Evolutionary conservation across 176 grass and related monocot species (phyloP).

Genomic region (Pontederia paniculata): DNA sequence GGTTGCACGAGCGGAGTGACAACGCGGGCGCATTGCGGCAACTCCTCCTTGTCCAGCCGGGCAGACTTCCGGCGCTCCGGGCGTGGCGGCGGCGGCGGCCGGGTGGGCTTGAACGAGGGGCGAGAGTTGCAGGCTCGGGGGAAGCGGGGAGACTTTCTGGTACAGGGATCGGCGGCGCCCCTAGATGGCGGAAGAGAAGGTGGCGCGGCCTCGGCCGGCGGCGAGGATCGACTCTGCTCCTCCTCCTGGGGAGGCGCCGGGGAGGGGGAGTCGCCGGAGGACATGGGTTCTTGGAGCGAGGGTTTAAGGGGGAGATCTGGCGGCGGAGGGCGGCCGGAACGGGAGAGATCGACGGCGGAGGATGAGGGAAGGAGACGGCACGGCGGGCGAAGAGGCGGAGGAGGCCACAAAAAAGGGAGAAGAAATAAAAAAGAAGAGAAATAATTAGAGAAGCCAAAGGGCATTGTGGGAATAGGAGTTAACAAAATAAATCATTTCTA

Average conservation of each 20-base stretch:
- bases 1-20: conserved; percentile 5
- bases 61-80: conserved; percentile 7
- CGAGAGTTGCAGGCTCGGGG: conserved; percentile 11
- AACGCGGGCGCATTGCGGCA: background rate
- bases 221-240: conserved; percentile 1
- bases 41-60: conserved; percentile 10
- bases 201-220: background rate
- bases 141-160: conserved; percentile 2
- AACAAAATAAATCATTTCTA: no score
- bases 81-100: background rate
- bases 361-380: conserved; percentile 9
- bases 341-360: background rate
- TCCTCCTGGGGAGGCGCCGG: background rate
- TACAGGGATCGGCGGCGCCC: background rate
- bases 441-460: background rate
- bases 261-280: background rate
- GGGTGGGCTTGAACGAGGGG: background rate
- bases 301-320: conserved; percentile 6
- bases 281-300: background rate
- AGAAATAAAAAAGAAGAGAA: background rate
- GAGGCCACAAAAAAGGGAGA: conserved; percentile 1
- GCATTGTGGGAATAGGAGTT: background rate
- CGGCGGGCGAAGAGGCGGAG: conserved; percentile 9
- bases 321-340: background rate
- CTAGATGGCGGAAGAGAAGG: background rate